Evolutionary conservation across 257 asterid species (phyloP), one percentile per base, ranked within the genome.

Genomic region (Nemophila menziesii): DNA sequence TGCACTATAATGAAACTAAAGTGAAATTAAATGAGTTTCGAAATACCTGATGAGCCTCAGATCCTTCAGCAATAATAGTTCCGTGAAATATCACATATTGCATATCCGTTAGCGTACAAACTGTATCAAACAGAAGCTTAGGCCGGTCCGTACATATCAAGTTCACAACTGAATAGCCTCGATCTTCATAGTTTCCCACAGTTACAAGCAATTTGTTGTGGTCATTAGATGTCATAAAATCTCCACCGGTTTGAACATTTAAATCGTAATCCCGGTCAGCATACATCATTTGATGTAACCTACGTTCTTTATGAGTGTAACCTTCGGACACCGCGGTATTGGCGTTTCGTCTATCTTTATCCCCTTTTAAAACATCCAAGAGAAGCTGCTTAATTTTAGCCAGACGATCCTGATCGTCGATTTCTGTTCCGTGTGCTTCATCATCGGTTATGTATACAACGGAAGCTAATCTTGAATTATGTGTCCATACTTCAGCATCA

Each of bases 401-500:
- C 4, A 87, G 79, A 13, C 78, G 67, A 8, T 67, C 79, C 1
- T 79, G 79, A 46, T 79, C 93, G 11, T 60, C 66, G 33, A 82
- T 75, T 1, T 82, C 71, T 17, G 49, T 46, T 24, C 86, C 83
- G 5, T 23, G 73, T 11, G 43, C 49, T 55, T 79, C 82, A n/a
- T 87, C 93, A n/a, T 87, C 93, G 0, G 90, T 79, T 43, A 86
- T 82, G 60, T 74, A 74, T 26, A 82, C 72, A 16, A 86, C 80
- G 0, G 93, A 72, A 5, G 96, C 96, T 90, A 82, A 74, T 64
- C 96, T 70, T 9, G 93, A 68, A 56, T 82, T 82, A 43, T 86
- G 96, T 12, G 96, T 86, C 96, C 96, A 86, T 3, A 82, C 94
- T 72, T 86, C 94, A 0, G 93, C 92, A 11, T 84, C 84, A 10